Percentiles rank a stretch among this genome's conserved stretches.
Conservation (phyloP, 306 rosid species). For the Pterocarpus santalinus region DNA sequence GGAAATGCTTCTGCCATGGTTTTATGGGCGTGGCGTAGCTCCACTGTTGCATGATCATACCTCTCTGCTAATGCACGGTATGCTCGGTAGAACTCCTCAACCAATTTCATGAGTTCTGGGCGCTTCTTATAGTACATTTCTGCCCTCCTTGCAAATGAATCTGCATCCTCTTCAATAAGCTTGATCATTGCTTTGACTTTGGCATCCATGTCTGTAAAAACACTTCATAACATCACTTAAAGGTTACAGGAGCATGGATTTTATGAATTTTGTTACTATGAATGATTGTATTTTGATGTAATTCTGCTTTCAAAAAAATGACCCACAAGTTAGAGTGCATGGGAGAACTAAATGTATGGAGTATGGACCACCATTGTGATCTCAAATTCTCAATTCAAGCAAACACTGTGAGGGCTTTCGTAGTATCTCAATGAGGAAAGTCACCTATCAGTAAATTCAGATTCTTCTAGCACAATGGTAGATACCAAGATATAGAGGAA, state of each 20-base stretch:
- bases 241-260: conserved; percentile 6
- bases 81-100: conserved; percentile 99
- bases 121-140: conserved; percentile 99
- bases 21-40: conserved; percentile 93
- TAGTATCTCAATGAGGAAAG: background rate
- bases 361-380: conserved; percentile 17
- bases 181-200: conserved; percentile 98
- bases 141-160: conserved; percentile 99
- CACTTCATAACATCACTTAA: conserved; percentile 36
- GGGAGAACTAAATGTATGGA: background rate
- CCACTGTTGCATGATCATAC: conserved; percentile 95
- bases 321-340: background rate
- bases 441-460: conserved; percentile 14
- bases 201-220: conserved; percentile 87
- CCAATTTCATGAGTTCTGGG: conserved; percentile 96
- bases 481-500: conserved; percentile 24
- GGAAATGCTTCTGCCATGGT: conserved; percentile 97
- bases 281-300: conserved; percentile 13
- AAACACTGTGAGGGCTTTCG: background rate
- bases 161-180: conserved; percentile 99
- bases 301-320: background rate
- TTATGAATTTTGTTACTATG: background rate
- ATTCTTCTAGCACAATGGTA: conserved; percentile 20
- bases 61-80: conserved; percentile 99
- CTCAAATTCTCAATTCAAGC: conserved; percentile 23